These are phyloP conservation scores for Rhipidocladum racemiflorum DNA, from an alignment of 176 grass and related monocot species.

Conservation along the genomic window DNA sequence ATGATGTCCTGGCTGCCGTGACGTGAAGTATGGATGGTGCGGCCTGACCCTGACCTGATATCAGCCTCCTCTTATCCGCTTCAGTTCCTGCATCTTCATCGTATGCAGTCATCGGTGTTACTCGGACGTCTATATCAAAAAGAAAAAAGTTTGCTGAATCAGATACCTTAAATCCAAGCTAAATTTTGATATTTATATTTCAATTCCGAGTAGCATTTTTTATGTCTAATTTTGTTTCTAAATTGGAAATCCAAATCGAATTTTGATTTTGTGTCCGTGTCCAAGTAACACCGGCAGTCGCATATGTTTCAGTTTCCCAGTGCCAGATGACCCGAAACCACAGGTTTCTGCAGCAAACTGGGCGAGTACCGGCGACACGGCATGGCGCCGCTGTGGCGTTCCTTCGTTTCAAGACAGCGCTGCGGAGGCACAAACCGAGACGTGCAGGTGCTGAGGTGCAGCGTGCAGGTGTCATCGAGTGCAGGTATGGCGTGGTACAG, in stretches of 20 bases:
- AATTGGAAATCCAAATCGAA: no score
- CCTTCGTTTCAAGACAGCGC: slow-evolving; percentile 54
- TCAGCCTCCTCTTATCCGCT: not conserved
- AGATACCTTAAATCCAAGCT: no score
- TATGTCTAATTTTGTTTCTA: no score
- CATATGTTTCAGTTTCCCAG: no score
- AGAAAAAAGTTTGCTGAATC: no score
- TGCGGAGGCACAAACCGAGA: slow-evolving; percentile 30
- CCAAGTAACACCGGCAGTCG: no score
- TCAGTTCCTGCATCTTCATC: not conserved
- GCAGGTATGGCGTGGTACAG: not conserved
- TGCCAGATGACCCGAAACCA: no score
- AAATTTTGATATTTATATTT: no score
- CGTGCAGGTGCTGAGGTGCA: no score
- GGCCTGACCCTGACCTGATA: not conserved
- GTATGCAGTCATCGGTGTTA: not conserved
- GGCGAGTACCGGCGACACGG: slow-evolving; percentile 29
- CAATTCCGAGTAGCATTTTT: no score
- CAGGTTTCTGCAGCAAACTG: not conserved
- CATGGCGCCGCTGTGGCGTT: slow-evolving; percentile 25
- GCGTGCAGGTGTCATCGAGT: slow-evolving; percentile 22
- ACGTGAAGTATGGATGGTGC: not conserved
- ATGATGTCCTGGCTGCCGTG: not conserved
- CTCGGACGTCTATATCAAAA: no score
- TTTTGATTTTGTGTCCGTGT: no score